Evolutionary conservation across 2,329 filamentous ascomycete species (phyloP), one percentile per base, ranked within the genome.

Genomic region (Cladobotryum protrusum): DNA sequence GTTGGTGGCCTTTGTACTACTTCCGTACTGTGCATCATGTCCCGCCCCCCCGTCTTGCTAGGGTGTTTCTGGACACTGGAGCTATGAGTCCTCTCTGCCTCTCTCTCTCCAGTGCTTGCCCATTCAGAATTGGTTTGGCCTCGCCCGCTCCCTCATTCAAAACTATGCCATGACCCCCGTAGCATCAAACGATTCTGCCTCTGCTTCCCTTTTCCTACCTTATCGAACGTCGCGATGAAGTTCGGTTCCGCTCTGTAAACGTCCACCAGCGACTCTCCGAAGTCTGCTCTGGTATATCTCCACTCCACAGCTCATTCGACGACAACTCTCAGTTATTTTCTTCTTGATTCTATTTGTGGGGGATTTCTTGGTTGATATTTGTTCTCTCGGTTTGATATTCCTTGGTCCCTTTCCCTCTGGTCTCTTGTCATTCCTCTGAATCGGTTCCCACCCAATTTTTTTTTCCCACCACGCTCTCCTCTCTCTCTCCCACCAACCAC

Each of bases 151-250:
- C n/a, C n/a, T 24, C 59, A 59, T 62, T 67, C 64, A 66, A 67
- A 67, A 67, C 63, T 63, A 61, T 65, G 58, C 62, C 63, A 65
- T 58, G 59, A 58, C 64, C 64, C 62, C 57, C 62, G 44, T 52
- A 44, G 15, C 49, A 19, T 24, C 29, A 8, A 19, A 47, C 39
- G 49, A 29, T 29, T 29, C 24, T 29, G 24, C 37, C 59, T 45
- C 45, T 32, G 35, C 63, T 58, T 59, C 55, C 56, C 59, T 59
- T 67, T 68, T 68, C 66, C 63, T 49, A 63, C 66, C 63, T 49
- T 63, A 73, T 73, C 74, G 72, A 78, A 74, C 73, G 69, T 66
- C 71, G 72, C 71, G 65, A 79, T 81, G 75, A 67, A 67, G 66
- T 76, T 77, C 72, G 73, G 72, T 66, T 73, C 61, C 63, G 68